phyloP scores from a whole-genome alignment of 345 rosid species.

The Salix brachista region DNA sequence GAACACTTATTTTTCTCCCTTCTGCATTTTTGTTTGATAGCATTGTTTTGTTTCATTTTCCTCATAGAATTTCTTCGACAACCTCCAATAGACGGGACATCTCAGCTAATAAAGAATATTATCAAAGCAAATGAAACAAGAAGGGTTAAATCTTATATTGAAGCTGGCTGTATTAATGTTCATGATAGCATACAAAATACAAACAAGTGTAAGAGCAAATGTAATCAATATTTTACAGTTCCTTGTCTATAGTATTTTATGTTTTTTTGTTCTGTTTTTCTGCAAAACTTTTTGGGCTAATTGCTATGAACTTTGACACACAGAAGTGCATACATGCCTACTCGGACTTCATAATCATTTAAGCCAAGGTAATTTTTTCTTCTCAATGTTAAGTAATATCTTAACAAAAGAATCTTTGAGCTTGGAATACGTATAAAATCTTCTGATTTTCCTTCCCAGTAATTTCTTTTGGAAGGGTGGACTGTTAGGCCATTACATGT shows the following conservation, averaged over 20 bases:
- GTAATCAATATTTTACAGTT: neutral
- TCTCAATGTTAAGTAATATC: neutral
- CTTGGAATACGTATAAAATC: neutral
- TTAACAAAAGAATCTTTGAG: neutral
- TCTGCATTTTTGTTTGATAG: neutral
- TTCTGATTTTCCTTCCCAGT: neutral
- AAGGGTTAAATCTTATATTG: constrained; percentile 53
- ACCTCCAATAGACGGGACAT: constrained; percentile 44
- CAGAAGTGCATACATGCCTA: constrained; percentile 53
- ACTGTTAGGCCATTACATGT: neutral
- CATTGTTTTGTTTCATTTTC: neutral
- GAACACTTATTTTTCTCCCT: neutral
- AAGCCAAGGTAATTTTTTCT: constrained; percentile 44
- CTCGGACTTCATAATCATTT: constrained; percentile 54
- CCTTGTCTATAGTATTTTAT: neutral
- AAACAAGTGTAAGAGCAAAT: constrained; percentile 53
- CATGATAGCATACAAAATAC: constrained; percentile 43
- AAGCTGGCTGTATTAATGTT: constrained; percentile 47
- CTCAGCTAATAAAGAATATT: constrained; percentile 48
- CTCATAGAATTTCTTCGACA: constrained; percentile 52
- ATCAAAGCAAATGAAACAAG: constrained; percentile 56
- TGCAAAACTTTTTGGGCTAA: neutral
- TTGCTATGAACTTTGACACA: constrained; percentile 8
- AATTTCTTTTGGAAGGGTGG: neutral
- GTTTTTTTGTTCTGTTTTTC: neutral